A percentile compares a stretch with the other conserved stretches of the same genome.
phyloP scores from a whole-genome alignment of 345 rosid genomes.

The Linum usitatissimum region DNA sequence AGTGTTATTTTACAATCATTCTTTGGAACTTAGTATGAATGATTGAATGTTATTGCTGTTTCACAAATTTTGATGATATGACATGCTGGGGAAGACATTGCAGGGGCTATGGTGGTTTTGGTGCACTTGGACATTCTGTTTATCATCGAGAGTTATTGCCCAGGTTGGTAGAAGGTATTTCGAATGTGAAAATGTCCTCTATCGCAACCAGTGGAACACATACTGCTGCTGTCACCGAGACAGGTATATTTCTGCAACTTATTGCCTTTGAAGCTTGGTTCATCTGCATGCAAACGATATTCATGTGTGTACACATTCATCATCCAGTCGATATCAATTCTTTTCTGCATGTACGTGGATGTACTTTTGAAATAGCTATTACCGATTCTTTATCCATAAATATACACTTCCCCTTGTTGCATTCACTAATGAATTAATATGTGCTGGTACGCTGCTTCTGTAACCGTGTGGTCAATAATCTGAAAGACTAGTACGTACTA shows the following conservation, averaged over 20 bases:
- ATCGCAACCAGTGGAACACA: constrained; percentile 83
- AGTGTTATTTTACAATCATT: constrained; percentile 14
- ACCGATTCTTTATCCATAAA: no score
- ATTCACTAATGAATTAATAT: no score
- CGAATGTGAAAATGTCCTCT: constrained; percentile 40
- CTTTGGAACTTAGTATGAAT: not conserved
- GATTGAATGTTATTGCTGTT: no score
- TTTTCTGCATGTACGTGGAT: not conserved
- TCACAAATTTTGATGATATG: not conserved
- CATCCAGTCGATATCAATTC: not conserved
- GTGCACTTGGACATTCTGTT: constrained; percentile 88
- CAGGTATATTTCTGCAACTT: constrained; percentile 33
- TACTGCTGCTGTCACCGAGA: constrained; percentile 68
- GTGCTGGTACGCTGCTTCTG: no score
- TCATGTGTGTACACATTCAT: not conserved
- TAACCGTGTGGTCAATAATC: no score
- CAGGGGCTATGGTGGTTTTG: constrained; percentile 98
- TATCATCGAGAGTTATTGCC: constrained; percentile 76
- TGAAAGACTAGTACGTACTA: no score
- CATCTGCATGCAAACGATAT: not conserved
- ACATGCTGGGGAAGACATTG: constrained; percentile 8
- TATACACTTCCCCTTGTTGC: no score
- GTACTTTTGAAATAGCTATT: not conserved
- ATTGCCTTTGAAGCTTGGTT: not conserved
- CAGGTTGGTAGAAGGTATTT: constrained; percentile 63